A percentile compares a stretch with the other conserved stretches of the same genome.
These are phyloP conservation scores for Fraxinus cuspidata DNA, from an alignment of 257 asterid species.

Conservation along the genomic window DNA sequence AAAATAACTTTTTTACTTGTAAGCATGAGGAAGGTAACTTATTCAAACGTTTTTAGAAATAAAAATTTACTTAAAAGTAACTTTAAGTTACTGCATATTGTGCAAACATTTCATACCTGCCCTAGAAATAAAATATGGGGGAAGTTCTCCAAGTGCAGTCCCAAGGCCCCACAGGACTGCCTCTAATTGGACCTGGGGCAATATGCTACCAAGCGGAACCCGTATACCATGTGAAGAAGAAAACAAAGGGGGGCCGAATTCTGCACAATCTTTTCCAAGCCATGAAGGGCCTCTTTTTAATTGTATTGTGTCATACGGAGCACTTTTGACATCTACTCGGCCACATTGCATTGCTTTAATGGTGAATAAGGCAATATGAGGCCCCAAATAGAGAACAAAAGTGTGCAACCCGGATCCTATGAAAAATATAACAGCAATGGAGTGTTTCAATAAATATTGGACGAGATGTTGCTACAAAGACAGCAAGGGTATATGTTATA, in stretches of 20 bases:
- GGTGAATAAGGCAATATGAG: conserved; percentile 87
- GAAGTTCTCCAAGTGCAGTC: conserved; percentile 96
- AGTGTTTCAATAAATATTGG: conserved; percentile 13
- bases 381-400: conserved; percentile 89
- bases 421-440: conserved; percentile 9
- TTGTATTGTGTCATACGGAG: conserved; percentile 88
- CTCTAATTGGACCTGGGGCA: too few relatives aligned
- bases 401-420: conserved; percentile 97
- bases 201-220: conserved; percentile 76
- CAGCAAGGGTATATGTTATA: background rate
- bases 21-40: too few relatives aligned
- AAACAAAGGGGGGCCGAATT: conserved; percentile 74
- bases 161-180: too few relatives aligned
- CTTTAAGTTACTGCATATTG: background rate
- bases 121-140: conserved; percentile 94
- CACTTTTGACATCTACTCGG: conserved; percentile 79
- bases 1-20: background rate
- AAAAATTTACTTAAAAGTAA: background rate
- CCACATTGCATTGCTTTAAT: conserved; percentile 87
- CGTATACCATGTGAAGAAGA: conserved; percentile 56
- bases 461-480: background rate
- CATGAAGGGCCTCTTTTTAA: conserved; percentile 69
- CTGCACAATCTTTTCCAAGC: conserved; percentile 83
- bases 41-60: background rate
- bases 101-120: conserved; percentile 56